phyloP scores from a whole-genome alignment of 129 eudicot species.

The Lactuca sativa region DNA sequence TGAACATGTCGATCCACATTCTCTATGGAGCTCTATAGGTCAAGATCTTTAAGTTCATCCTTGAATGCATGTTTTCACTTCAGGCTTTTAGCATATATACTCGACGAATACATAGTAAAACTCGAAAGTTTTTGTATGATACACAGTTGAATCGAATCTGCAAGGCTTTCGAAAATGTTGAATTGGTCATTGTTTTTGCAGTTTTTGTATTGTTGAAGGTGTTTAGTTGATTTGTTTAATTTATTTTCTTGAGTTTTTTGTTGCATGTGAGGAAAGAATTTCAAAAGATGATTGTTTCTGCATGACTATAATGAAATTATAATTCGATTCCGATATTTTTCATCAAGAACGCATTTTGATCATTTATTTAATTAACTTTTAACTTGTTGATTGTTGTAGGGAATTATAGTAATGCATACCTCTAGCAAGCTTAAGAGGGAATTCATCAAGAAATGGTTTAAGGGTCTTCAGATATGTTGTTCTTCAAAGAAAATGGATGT shows the following conservation, averaged over 20 bases:
- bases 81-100: background rate
- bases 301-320: slow-evolving; percentile 13
- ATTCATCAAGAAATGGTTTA: slow-evolving; percentile 67
- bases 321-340: background rate
- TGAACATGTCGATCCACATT: background rate
- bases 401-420: slow-evolving; percentile 14
- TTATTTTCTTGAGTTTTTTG: slow-evolving; percentile 7
- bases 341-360: background rate
- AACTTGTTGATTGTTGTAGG: slow-evolving; percentile 8
- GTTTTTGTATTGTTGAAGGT: background rate
- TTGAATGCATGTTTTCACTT: background rate
- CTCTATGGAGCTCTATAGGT: background rate
- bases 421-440: slow-evolving; percentile 40
- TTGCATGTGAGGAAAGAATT: slow-evolving; percentile 23
- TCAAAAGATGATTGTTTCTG: slow-evolving; percentile 1
- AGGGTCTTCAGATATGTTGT: slow-evolving; percentile 56
- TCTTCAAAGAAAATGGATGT: slow-evolving; percentile 53
- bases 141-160: background rate
- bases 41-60: background rate
- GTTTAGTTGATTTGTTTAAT: background rate
- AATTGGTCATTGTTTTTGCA: background rate
- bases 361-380: background rate
- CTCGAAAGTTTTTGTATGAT: background rate
- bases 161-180: background rate
- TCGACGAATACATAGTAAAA: background rate